Conservation (phyloP, 805 yeast genomes). For the Lipomyces oligophaga region DNA sequence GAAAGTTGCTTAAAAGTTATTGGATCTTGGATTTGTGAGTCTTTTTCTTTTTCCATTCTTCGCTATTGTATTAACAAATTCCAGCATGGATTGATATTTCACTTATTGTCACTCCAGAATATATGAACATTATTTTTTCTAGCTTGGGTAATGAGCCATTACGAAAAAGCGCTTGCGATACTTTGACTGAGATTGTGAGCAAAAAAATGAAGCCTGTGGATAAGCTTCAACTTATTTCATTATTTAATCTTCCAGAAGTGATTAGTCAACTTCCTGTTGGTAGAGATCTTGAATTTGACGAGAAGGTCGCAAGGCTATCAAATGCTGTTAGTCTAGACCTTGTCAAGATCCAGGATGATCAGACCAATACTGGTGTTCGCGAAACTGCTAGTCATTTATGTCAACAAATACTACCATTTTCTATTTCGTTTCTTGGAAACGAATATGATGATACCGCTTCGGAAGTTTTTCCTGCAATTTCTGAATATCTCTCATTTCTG, state of each 20-base stretch:
- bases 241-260: slow-evolving; percentile 63
- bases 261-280: slow-evolving; percentile 40
- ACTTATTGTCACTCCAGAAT: slow-evolving; percentile 60
- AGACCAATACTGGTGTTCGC: slow-evolving; percentile 29
- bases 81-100: slow-evolving; percentile 83
- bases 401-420: slow-evolving; percentile 64
- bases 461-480: slow-evolving; percentile 77
- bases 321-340: slow-evolving; percentile 74
- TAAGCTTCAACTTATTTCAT: slow-evolving; percentile 62
- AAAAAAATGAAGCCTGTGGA: slow-evolving; percentile 75
- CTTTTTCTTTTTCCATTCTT: neutral
- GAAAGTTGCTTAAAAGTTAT: slow-evolving; percentile 59
- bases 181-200: slow-evolving; percentile 61
- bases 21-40: slow-evolving; percentile 68
- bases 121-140: slow-evolving; percentile 54
- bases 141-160: slow-evolving; percentile 46
- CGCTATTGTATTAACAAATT: neutral
- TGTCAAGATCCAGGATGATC: slow-evolving; percentile 58
- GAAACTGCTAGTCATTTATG: slow-evolving; percentile 35
- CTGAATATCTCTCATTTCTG: slow-evolving; percentile 65
- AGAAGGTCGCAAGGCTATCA: slow-evolving; percentile 67
- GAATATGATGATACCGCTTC: slow-evolving; percentile 85
- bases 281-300: slow-evolving; percentile 63
- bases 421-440: slow-evolving; percentile 66
- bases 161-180: slow-evolving; percentile 53